Conservation (phyloP, 208 protist species). For the Crithidia acanthocephali region DNA sequence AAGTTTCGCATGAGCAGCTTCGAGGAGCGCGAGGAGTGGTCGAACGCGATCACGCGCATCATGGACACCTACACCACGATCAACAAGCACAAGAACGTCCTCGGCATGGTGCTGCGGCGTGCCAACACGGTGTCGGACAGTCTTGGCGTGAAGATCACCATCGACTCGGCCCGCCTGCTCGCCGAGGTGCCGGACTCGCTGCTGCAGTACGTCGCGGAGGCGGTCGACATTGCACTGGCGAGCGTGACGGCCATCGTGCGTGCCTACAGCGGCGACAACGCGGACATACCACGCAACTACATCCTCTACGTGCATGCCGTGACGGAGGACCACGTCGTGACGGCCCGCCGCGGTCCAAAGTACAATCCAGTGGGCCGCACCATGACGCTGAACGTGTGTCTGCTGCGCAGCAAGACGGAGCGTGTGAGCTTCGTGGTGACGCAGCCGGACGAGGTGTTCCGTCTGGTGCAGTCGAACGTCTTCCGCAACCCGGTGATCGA, state of each 20-base stretch:
- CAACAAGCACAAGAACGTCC: slow-evolving; percentile 63
- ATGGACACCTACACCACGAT: slow-evolving; percentile 67
- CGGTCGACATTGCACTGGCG: slow-evolving; percentile 66
- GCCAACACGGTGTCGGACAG: slow-evolving; percentile 45
- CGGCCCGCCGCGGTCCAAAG: slow-evolving; percentile 28
- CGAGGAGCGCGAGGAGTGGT: slow-evolving; percentile 77
- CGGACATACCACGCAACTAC: slow-evolving; percentile 53
- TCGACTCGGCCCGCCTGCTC: slow-evolving; percentile 55
- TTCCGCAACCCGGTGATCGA: slow-evolving; percentile 88
- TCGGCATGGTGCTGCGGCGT: slow-evolving; percentile 54
- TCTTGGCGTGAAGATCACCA: slow-evolving; percentile 66
- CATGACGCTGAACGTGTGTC: slow-evolving; percentile 59
- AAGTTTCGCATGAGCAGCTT: slow-evolving; percentile 73
- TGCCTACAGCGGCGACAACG: slow-evolving; percentile 41
- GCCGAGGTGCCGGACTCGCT: slow-evolving; percentile 66
- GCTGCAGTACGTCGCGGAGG: slow-evolving; percentile 83
- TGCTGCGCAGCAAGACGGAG: slow-evolving; percentile 52
- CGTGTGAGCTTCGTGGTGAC: slow-evolving; percentile 66
- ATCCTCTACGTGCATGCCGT: slow-evolving; percentile 51
- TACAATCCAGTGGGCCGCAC: slow-evolving; percentile 77
- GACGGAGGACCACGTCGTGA: slow-evolving; percentile 22
- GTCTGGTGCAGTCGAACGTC: slow-evolving; percentile 75
- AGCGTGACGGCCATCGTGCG: slow-evolving; percentile 62
- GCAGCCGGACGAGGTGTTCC: slow-evolving; percentile 56
- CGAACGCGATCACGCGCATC: slow-evolving; percentile 66